Percentiles rank a stretch among this genome's conserved stretches.
These are phyloP conservation scores for Calophaca sinica DNA, from an alignment of 306 rosid genomes.

Conservation along the genomic window DNA sequence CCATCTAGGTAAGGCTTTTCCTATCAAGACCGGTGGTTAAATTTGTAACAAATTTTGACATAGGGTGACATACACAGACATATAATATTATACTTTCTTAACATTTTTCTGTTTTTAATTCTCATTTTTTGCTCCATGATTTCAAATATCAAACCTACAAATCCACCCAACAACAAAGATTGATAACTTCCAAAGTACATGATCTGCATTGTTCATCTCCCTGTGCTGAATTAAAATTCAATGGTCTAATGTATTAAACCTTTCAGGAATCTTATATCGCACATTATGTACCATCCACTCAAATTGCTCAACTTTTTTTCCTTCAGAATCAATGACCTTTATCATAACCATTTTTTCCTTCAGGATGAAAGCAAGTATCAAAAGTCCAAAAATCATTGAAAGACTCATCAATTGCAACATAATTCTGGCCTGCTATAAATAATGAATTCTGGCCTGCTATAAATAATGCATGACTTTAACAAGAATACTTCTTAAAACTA, in stretches of 20 bases:
- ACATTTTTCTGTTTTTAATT: constrained; percentile 20
- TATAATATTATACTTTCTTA: neutral
- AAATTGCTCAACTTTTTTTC: constrained; percentile 31
- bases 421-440: constrained; percentile 10
- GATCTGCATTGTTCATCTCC: constrained; percentile 11
- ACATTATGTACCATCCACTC: neutral
- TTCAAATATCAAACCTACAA: constrained; percentile 22
- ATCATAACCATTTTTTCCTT: constrained; percentile 23
- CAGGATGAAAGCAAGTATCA: constrained; percentile 28
- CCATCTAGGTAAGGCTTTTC: constrained; percentile 2
- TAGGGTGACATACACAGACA: no score
- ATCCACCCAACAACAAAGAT: constrained; percentile 17
- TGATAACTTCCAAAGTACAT: constrained; percentile 8
- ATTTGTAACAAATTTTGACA: neutral
- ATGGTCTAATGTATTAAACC: constrained; percentile 23
- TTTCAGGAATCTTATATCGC: constrained; percentile 18
- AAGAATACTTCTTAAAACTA: constrained; percentile 10
- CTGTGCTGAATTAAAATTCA: constrained; percentile 31
- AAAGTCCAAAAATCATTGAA: constrained; percentile 26
- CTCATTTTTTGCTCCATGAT: constrained; percentile 8
- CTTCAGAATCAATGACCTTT: constrained; percentile 34
- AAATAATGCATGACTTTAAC: constrained; percentile 25
- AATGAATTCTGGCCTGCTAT: constrained; percentile 9
- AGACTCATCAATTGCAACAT: constrained; percentile 25
- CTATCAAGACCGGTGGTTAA: constrained; percentile 22